Conservation (phyloP, 129 eudicot genomes). For the Centaurea solstitialis region DNA sequence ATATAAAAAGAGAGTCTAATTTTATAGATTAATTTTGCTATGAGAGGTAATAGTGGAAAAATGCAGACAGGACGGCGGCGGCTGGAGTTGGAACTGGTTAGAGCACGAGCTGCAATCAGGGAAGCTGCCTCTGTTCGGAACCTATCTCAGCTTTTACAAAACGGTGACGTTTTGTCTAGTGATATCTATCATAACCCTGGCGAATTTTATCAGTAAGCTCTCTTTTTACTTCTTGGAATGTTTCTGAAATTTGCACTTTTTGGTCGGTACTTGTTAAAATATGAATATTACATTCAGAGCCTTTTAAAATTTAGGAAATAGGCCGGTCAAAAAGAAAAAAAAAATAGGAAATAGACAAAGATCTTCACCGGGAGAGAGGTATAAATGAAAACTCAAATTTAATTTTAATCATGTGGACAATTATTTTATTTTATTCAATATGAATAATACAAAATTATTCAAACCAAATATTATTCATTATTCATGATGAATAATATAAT, state of each 20-base stretch:
- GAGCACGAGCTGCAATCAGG: constrained; percentile 70
- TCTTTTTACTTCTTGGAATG: not conserved
- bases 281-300: no score
- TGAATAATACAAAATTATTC: no score
- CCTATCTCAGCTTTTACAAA: constrained; percentile 23
- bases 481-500: no score
- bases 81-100: constrained; percentile 64
- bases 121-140: constrained; percentile 47
- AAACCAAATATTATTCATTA: no score
- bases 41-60: not conserved
- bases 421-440: no score
- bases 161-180: constrained; percentile 28
- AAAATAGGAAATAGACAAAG: no score
- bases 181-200: constrained; percentile 58
- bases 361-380: no score
- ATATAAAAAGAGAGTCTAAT: not conserved
- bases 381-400: no score
- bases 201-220: constrained; percentile 73
- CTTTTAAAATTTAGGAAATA: no score
- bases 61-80: constrained; percentile 41
- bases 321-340: no score
- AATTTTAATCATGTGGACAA: no score
- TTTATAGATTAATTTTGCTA: not conserved
- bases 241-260: not conserved
- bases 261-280: constrained; percentile 1